A percentile compares a stretch with the other conserved stretches of the same genome.
phyloP scores from a whole-genome alignment of 179 eudicot genomes.

The Spergularia azorica region DNA sequence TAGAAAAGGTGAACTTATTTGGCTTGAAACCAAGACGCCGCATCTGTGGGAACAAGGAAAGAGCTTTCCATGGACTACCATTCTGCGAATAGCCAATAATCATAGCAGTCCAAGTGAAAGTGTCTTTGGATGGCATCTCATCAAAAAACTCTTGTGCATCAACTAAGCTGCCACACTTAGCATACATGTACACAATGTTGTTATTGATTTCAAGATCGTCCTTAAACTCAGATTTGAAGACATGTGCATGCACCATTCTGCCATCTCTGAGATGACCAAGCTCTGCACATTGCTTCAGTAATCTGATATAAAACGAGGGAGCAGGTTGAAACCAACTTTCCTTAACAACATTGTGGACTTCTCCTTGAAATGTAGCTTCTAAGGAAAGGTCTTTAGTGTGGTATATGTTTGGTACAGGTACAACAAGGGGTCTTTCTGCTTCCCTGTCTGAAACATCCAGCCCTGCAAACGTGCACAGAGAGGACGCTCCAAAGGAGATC shows the following conservation, averaged over 20 bases:
- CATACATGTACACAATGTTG: constrained; percentile 60
- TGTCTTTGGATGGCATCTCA: constrained; percentile 52
- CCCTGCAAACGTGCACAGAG: not conserved
- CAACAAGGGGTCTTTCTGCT: constrained; percentile 17
- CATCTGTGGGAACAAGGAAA: constrained; percentile 59
- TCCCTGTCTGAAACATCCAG: constrained; percentile 13
- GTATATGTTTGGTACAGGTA: not conserved
- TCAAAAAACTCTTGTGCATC: constrained; percentile 58
- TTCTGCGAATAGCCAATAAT: constrained; percentile 64
- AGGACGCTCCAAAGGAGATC: constrained; percentile 20
- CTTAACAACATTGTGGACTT: not conserved
- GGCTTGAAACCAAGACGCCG: constrained; percentile 51
- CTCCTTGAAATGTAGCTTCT: not conserved
- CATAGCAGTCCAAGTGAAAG: constrained; percentile 65
- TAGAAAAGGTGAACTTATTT: constrained; percentile 64
- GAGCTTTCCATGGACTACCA: constrained; percentile 46
- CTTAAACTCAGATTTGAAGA: constrained; percentile 45
- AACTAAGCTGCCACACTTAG: constrained; percentile 52
- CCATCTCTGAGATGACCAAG: constrained; percentile 52
- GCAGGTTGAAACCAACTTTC: constrained; percentile 21
- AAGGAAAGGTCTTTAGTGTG: not conserved
- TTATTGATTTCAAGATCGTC: constrained; percentile 45
- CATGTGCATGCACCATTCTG: constrained; percentile 55
- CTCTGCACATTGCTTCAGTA: constrained; percentile 52
- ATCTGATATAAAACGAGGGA: constrained; percentile 38